Evolutionary conservation across 2,329 filamentous ascomycete species (phyloP), one percentile per base, ranked within the genome.

Genomic region (Metarhizium guizhouense): DNA sequence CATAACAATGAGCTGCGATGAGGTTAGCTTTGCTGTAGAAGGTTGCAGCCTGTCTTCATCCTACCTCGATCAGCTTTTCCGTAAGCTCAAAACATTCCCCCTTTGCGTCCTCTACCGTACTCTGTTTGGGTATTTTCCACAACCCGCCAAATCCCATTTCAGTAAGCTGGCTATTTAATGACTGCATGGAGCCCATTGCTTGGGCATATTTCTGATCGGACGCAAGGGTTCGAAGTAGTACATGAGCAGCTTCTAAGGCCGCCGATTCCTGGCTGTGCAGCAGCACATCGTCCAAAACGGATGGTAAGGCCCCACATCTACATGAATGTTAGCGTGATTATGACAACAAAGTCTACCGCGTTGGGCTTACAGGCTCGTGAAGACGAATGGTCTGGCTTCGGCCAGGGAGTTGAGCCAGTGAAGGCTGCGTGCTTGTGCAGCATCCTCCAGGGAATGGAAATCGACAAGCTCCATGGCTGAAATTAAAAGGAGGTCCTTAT

Each of bases 381-480:
- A 73, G 8, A 87, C 82, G 7, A 73, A 69, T 3, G 83, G 81
- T 25, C 84, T 73, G 20, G 73, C 73, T 10, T 66, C 62, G 3
- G 83, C 82, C 32, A 87, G 67, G 52, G 78, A 73, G 53, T 80
- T 81, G 40, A 88, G 73, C 81, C 84, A 86, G 16, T 72, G 65
- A 3, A 88, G 69, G 16, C 75, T 80, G 14, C 82, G 75, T 47
- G 79, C 77, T 64, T 87, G 84, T 18, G 84, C 75, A 2, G 74
- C 72, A 55, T 87, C 83, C 56, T 87, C 84, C 7, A 86, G 70
- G 56, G 80, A 80, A 55, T 81, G 78, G 62, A 88, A 87, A 64
- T 88, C 85, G 10, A 87, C 79, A 47, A 87, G 72, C 63, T 81
- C 78, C 55, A 87, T 83, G 1, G 81, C 82, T 3, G 81, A 81